Conservation (phyloP, 2,329 filamentous ascomycete species). For the Stagonosporopsis cucurbitacearum region DNA sequence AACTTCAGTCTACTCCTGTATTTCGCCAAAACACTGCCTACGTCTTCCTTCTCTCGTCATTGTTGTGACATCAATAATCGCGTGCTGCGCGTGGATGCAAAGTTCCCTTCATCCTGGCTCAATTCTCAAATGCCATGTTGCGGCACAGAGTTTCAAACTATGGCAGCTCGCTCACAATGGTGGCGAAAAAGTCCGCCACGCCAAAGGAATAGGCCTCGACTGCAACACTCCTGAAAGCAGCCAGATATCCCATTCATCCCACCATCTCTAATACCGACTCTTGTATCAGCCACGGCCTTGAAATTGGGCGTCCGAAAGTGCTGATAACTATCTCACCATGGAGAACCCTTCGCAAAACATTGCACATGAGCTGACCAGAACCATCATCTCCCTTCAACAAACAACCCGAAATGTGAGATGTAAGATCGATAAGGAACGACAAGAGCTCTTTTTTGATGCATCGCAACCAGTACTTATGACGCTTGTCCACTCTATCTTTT, state of each 20-base stretch:
- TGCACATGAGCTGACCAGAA: slow-evolving; percentile 9
- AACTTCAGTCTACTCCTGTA: not conserved
- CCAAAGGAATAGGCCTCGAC: not conserved
- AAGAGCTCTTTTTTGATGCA: slow-evolving; percentile 1
- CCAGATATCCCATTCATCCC: not conserved
- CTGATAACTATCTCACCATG: not conserved
- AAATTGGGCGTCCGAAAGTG: not conserved
- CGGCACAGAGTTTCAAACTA: not conserved
- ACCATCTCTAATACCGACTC: not conserved
- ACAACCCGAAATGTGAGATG: slow-evolving; percentile 1
- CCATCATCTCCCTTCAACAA: slow-evolving; percentile 11
- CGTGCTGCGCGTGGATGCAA: too few relatives aligned
- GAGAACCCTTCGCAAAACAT: not conserved
- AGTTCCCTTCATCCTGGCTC: too few relatives aligned
- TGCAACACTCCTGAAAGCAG: not conserved
- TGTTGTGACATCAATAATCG: not conserved
- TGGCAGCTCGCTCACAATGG: not conserved
- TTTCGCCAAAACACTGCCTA: too few relatives aligned
- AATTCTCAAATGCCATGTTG: not conserved
- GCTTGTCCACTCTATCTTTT: too few relatives aligned
- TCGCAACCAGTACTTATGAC: slow-evolving; percentile 7
- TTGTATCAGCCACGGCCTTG: not conserved
- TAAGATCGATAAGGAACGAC: not conserved
- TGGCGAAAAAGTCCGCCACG: slow-evolving; percentile 7
- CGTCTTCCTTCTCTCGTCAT: too few relatives aligned